A percentile compares a stretch with the other conserved stretches of the same genome.
Conservation (phyloP, 2,329 filamentous ascomycete species). For the Microdochium nivale region DNA sequence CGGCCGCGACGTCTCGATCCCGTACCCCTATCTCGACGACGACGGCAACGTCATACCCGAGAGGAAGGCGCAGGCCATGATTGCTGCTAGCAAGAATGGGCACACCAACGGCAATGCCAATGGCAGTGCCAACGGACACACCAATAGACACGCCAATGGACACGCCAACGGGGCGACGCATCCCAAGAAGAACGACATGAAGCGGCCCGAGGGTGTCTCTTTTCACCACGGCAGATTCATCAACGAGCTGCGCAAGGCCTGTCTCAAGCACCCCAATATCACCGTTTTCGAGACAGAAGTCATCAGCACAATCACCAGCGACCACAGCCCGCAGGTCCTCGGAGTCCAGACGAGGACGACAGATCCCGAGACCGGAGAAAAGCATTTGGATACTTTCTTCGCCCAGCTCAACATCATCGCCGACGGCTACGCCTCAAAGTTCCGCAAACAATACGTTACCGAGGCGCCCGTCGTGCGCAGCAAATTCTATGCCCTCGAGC, state of each 20-base stretch:
- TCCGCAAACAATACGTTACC: conserved; percentile 70
- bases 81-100: conserved; percentile 5
- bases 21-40: conserved; percentile 62
- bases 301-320: conserved; percentile 62
- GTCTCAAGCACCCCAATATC: conserved; percentile 69
- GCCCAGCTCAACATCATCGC: conserved; percentile 80
- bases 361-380: conserved; percentile 44
- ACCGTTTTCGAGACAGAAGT: conserved; percentile 87
- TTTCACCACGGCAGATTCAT: conserved; percentile 98
- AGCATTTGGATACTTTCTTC: conserved; percentile 70
- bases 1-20: conserved; percentile 62
- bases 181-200: conserved; percentile 19
- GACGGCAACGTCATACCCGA: conserved; percentile 25
- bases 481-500: conserved; percentile 89
- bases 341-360: conserved; percentile 70
- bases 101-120: conserved; percentile 6
- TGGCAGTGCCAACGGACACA: conserved; percentile 4
- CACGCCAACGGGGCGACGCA: conserved; percentile 18
- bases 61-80: conserved; percentile 8
- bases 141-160: conserved; percentile 12
- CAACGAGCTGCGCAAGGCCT: conserved; percentile 67
- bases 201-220: conserved; percentile 60
- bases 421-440: conserved; percentile 88
- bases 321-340: conserved; percentile 62
- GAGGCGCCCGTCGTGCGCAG: conserved; percentile 63